Base-by-base conservation (phyloP, 225 moss, liverwort and hornwort species). In the Marchantia paleacea region DNA sequence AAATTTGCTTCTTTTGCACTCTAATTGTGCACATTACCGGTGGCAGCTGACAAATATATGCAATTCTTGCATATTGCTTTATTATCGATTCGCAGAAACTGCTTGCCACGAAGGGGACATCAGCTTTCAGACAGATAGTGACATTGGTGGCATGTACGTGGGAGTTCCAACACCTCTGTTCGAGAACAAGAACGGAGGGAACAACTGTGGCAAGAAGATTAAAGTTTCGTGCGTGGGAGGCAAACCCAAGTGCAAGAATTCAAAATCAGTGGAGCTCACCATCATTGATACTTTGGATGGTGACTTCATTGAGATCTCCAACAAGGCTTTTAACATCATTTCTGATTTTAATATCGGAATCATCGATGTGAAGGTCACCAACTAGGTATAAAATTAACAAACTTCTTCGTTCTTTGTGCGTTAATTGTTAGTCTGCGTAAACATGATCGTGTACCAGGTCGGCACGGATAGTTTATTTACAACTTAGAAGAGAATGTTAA, bases 321-420 rank as follows among this genome's bases (percentile, higher is more conserved):
- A 71, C 30, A 71, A 71, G 70, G 70, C 70, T 49, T 71, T 48
- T 3, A 71, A 71, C 39, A 39, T 20, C 30, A 39, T 71, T 28
- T 71, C 70, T 28, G 70, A 71, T 28, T 71, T 71, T 28, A 20
- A 71, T 49, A 71, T 71, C 8, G 70, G 70, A 31, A 71, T 71
- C 20, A 71, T 71, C 30, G 16, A n/a, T n/a, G n/a, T n/a, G n/a
- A n/a, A n/a, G n/a, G n/a, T n/a, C 39, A 39, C 5, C 5, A 2
- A 39, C 5, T 5, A 2, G 39, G 39, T 39, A 39, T 5, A 39
- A 39, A 39, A 39, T 39, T 39, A 5, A 39, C 39, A 39, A 39
- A 39, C 39, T 39, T 39, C 39, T 39, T 39, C 39, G 39, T 2
- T 39, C 39, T 39, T 5, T 39, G 3, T 39, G 39, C n/a, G n/a